phyloP scores from a whole-genome alignment of 1,139 yeast genomes.

The Scheffersomyces titani region DNA sequence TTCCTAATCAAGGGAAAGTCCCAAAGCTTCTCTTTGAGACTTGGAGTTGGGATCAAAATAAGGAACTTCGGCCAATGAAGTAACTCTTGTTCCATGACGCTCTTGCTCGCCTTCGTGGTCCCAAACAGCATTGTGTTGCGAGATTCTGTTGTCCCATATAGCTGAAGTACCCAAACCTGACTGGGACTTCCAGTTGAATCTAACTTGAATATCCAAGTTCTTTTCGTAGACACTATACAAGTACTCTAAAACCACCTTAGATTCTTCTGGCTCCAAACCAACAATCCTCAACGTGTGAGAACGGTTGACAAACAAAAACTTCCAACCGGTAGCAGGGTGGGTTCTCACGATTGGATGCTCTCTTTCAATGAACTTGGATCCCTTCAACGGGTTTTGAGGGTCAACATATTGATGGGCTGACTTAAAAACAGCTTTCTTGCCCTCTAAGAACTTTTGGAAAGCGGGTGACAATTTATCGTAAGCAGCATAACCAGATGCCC shows the following conservation, averaged over 20 bases:
- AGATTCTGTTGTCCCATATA: slow-evolving; percentile 56
- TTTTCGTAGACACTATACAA: slow-evolving; percentile 43
- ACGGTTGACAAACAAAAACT: slow-evolving; percentile 47
- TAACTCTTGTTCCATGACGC: slow-evolving; percentile 60
- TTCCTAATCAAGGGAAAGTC: slow-evolving; percentile 27
- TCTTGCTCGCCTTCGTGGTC: slow-evolving; percentile 37
- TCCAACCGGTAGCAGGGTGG: slow-evolving; percentile 60
- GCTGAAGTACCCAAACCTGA: slow-evolving; percentile 54
- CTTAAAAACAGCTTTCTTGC: slow-evolving; percentile 46
- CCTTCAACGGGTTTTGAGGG: slow-evolving; percentile 41
- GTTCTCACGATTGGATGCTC: slow-evolving; percentile 51
- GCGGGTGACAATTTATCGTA: slow-evolving; percentile 53
- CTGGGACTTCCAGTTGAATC: slow-evolving; percentile 53
- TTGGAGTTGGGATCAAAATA: slow-evolving; percentile 50
- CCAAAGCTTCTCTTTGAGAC: slow-evolving; percentile 55
- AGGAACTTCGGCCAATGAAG: slow-evolving; percentile 56
- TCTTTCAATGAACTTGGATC: slow-evolving; percentile 42
- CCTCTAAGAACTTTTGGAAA: slow-evolving; percentile 49
- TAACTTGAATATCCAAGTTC: slow-evolving; percentile 52
- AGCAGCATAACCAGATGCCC: slow-evolving; percentile 53
- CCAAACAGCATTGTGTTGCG: slow-evolving; percentile 49
- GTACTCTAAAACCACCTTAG: slow-evolving; percentile 36
- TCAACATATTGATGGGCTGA: slow-evolving; percentile 46
- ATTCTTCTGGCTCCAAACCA: slow-evolving; percentile 46
- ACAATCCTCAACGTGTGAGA: slow-evolving; percentile 43